Conservation (phyloP, 768 basidiomycete genomes). For the Naganishia randhawae region DNA sequence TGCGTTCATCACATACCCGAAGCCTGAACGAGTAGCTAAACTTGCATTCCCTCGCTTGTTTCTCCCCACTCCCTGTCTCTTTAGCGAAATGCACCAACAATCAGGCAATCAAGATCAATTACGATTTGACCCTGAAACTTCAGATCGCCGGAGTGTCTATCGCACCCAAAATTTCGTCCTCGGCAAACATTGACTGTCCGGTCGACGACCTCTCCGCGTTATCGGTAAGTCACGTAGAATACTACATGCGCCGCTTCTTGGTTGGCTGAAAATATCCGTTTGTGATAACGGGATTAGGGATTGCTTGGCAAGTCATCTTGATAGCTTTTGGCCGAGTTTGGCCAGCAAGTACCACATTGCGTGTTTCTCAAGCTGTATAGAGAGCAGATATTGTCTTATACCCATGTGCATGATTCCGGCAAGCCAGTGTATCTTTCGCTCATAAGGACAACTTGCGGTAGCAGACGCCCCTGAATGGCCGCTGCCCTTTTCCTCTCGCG, state of each 20-base stretch:
- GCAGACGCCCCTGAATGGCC: neutral
- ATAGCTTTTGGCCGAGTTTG: neutral
- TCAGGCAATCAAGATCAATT: constrained; percentile 46
- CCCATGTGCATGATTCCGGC: neutral
- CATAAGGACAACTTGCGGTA: neutral
- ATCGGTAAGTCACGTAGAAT: neutral
- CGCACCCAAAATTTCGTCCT: constrained; percentile 41
- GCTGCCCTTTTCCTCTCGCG: neutral
- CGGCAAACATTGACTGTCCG: constrained; percentile 48
- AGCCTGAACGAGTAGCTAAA: neutral
- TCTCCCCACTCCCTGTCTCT: neutral
- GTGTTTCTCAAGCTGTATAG: neutral
- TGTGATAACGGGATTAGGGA: neutral
- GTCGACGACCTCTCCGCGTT: constrained; percentile 29
- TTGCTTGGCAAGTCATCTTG: constrained; percentile 6
- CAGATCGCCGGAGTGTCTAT: constrained; percentile 43
- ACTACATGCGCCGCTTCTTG: neutral
- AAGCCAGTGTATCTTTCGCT: neutral
- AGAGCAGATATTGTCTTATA: neutral
- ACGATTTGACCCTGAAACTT: constrained; percentile 45
- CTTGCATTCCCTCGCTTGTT: neutral
- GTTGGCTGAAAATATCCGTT: neutral
- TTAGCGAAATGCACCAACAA: constrained; percentile 44
- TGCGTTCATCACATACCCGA: neutral
- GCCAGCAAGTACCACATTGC: neutral